A percentile compares a stretch with the other conserved stretches of the same genome.
Conservation (phyloP, 257 asterid genomes). For the Nicotiana otophora region DNA sequence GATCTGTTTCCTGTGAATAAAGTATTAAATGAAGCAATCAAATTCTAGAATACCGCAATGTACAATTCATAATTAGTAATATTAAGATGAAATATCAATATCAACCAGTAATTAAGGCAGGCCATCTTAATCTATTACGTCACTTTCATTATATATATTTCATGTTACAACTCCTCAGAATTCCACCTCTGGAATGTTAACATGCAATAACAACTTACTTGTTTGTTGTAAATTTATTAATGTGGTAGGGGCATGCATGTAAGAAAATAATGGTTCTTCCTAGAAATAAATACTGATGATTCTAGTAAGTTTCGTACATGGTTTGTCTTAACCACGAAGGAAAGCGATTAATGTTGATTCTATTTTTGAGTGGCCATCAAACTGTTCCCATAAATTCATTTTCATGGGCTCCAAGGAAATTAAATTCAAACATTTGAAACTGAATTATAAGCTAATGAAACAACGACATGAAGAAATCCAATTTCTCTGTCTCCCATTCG, state of each 20-base stretch:
- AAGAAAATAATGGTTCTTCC: neutral
- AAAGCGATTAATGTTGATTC: neutral
- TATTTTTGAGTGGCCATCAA: neutral
- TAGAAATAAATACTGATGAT: neutral
- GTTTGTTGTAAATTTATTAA: neutral
- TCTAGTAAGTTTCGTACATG: neutral
- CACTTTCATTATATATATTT: neutral
- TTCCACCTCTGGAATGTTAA: neutral
- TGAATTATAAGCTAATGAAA: neutral
- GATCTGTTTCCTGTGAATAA: neutral
- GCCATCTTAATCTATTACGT: neutral
- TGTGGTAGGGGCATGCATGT: neutral
- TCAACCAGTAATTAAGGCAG: neutral
- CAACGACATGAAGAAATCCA: neutral
- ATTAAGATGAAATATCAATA: neutral
- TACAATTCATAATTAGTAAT: neutral
- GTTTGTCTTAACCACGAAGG: neutral
- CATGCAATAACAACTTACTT: neutral
- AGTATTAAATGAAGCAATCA: neutral
- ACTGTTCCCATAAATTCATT: neutral
- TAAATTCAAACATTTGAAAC: neutral
- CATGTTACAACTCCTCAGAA: neutral
- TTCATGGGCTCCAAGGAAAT: neutral
- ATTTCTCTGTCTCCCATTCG: neutral
- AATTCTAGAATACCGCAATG: neutral